Evolutionary conservation across 2,329 filamentous ascomycete species (phyloP).

Genomic region (Eutypella sp.): DNA sequence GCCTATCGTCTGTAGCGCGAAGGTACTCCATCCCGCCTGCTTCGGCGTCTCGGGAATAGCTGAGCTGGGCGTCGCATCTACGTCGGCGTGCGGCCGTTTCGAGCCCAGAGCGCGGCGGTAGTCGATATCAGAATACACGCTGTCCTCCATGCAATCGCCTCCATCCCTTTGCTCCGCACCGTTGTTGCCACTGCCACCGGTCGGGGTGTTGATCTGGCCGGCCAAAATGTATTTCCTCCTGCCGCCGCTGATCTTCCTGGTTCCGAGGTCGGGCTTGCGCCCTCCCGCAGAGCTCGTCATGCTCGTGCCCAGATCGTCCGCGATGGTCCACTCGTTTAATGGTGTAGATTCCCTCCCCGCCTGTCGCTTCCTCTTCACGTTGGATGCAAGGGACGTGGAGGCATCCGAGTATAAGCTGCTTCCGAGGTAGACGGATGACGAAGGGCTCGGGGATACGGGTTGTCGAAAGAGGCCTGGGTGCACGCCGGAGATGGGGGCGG

Average conservation of each 20-base stretch:
- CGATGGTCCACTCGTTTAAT: slow-evolving; percentile 25
- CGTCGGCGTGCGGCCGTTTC: slow-evolving; percentile 34
- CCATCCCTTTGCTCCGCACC: slow-evolving; percentile 21
- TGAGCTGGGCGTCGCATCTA: slow-evolving; percentile 28
- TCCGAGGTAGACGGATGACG: slow-evolving; percentile 34
- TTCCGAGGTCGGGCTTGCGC: slow-evolving; percentile 13
- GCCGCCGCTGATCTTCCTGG: slow-evolving; percentile 12
- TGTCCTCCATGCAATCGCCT: slow-evolving; percentile 41
- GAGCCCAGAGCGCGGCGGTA: slow-evolving; percentile 50
- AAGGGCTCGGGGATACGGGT: slow-evolving; percentile 35
- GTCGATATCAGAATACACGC: slow-evolving; percentile 52
- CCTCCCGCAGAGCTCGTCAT: slow-evolving; percentile 22
- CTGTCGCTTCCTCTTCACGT: slow-evolving; percentile 45
- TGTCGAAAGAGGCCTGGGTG: slow-evolving; percentile 45
- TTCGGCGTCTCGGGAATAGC: slow-evolving; percentile 21
- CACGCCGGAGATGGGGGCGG: slow-evolving; percentile 24
- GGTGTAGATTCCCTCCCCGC: slow-evolving; percentile 29
- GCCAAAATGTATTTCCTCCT: slow-evolving; percentile 44
- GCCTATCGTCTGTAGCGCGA: slow-evolving; percentile 59
- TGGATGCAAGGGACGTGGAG: slow-evolving; percentile 23
- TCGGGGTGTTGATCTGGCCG: slow-evolving; percentile 48
- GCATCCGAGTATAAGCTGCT: slow-evolving; percentile 33
- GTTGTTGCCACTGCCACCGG: slow-evolving; percentile 21
- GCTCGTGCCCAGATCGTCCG: slow-evolving; percentile 19
- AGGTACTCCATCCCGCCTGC: slow-evolving; percentile 47